These are phyloP conservation scores for Fusarium sp. DNA, from an alignment of 2,329 filamentous ascomycete species.

Conservation along the genomic window DNA sequence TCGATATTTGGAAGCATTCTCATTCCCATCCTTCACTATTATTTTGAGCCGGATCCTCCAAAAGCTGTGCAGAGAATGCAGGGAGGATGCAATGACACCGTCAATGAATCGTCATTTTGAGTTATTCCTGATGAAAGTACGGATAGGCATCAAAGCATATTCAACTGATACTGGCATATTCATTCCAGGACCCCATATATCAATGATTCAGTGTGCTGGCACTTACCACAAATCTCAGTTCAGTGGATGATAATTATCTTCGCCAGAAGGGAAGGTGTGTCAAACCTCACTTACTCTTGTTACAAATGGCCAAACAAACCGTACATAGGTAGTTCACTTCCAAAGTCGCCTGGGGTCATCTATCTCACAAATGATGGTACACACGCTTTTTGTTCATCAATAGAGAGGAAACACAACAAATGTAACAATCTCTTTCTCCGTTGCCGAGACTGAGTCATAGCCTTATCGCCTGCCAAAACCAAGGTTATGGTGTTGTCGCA, in stretches of 20 bases:
- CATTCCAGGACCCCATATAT: neutral
- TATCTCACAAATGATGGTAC: neutral
- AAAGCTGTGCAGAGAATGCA: neutral
- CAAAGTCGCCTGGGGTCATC: neutral
- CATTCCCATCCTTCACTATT: neutral
- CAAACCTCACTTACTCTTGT: neutral
- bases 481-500: neutral
- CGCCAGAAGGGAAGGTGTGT: neutral
- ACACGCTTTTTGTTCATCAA: neutral
- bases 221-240: neutral
- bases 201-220: neutral
- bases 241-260: neutral
- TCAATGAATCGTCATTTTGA: conserved; percentile 30
- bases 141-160: neutral
- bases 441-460: neutral
- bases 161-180: neutral
- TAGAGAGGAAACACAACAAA: neutral
- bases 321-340: neutral
- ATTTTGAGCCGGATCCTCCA: neutral
- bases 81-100: conserved; percentile 1
- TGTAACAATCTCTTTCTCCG: neutral
- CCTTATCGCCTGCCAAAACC: neutral
- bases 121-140: neutral
- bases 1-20: neutral
- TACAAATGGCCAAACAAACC: neutral